Evolutionary conservation across 2,329 filamentous ascomycete genomes (phyloP).

Genomic region (Colletotrichum abscissum): DNA sequence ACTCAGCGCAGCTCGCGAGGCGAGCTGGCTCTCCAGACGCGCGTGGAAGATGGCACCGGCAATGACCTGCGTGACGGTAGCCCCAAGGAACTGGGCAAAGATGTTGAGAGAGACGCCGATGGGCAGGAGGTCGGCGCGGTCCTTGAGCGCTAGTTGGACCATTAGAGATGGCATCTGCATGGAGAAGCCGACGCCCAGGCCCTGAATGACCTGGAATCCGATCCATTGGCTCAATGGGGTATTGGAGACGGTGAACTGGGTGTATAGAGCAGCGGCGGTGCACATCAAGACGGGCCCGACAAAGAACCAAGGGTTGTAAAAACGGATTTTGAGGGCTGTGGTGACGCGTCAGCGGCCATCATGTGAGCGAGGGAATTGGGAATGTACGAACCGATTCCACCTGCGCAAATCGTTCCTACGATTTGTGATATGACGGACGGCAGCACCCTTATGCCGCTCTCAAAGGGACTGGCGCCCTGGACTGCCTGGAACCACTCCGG

Average conservation of each 20-base stretch:
- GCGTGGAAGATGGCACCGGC: conserved; percentile 39
- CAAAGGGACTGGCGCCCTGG: not conserved
- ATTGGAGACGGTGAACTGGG: conserved; percentile 19
- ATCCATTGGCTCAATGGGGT: conserved; percentile 31
- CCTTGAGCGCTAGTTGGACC: conserved; percentile 32
- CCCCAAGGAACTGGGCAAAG: conserved; percentile 34
- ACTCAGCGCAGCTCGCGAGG: not conserved
- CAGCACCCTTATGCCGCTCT: not conserved
- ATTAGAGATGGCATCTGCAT: conserved; percentile 31
- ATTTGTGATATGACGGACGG: not conserved
- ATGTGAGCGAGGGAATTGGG: not conserved
- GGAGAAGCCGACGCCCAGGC: conserved; percentile 24
- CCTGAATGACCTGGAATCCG: conserved; percentile 33
- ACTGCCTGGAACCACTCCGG: not conserved
- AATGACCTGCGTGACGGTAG: conserved; percentile 31
- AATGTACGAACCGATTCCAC: not conserved
- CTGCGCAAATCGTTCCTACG: not conserved
- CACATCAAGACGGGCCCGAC: conserved; percentile 18
- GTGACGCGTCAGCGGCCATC: not conserved
- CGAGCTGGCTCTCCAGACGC: conserved; percentile 17
- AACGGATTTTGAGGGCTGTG: conserved; percentile 15
- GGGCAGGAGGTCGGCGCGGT: conserved; percentile 18
- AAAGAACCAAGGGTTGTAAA: conserved; percentile 31
- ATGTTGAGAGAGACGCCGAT: conserved; percentile 33
- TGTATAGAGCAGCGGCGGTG: conserved; percentile 14